Evolutionary conservation across 495 filamentous ascomycete species (phyloP).

Genomic region (Xylaria scruposa): DNA sequence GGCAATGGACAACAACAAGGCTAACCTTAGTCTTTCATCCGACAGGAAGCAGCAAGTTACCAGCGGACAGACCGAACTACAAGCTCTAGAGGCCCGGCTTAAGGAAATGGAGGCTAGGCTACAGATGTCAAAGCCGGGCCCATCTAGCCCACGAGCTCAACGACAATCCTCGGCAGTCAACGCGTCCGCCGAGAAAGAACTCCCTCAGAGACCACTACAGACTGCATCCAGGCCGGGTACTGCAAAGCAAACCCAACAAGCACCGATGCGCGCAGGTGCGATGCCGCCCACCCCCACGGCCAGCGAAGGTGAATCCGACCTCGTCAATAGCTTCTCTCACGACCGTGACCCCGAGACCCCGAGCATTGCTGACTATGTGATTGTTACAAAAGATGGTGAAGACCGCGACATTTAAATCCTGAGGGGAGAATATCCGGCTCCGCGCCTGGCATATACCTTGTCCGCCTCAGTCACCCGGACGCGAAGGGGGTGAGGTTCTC

Average conservation of each 20-base stretch:
- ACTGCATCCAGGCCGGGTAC: conserved; percentile 50
- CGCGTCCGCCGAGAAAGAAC: conserved; percentile 37
- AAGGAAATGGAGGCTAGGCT: conserved; percentile 85
- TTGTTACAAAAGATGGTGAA: conserved; percentile 43
- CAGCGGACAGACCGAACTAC: conserved; percentile 78
- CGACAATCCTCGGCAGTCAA: conserved; percentile 39
- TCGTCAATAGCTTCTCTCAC: conserved; percentile 43
- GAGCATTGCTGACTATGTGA: conserved; percentile 43
- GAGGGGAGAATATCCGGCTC: neutral
- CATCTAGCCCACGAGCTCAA: conserved; percentile 40
- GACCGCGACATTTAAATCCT: conserved; percentile 40
- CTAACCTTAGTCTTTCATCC: conserved; percentile 28
- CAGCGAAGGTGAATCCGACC: conserved; percentile 65
- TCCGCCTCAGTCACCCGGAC: neutral
- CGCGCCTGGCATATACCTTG: neutral
- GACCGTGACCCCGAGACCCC: conserved; percentile 36
- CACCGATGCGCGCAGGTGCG: conserved; percentile 52
- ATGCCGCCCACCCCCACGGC: conserved; percentile 62
- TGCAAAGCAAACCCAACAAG: conserved; percentile 50
- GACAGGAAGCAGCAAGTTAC: conserved; percentile 70
- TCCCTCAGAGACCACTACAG: conserved; percentile 40
- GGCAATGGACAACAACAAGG: conserved; percentile 13
- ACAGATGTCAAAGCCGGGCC: conserved; percentile 48
- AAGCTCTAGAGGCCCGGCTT: conserved; percentile 82
- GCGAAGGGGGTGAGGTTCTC: neutral